Evolutionary conservation across 192 early-diverging fungal genomes (phyloP), one percentile per base, ranked within the genome.

Genomic region (Entrophospora sp.): DNA sequence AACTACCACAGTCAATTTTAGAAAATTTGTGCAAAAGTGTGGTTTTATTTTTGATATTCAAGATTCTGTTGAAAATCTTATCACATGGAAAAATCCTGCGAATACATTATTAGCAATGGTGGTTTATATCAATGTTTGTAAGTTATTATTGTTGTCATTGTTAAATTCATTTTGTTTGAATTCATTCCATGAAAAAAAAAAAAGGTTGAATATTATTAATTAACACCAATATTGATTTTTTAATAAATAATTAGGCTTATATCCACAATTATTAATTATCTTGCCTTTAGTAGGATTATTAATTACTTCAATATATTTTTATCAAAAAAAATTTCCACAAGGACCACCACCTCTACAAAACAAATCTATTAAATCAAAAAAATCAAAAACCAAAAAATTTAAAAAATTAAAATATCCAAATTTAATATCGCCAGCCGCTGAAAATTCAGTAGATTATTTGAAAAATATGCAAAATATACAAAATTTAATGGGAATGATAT

Each of bases 381-480:
- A n/a, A 63, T 68, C 27, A 67, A 40, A 8, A 58, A 70, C 13
- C 52, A 73, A 51, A 16, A 64, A 25, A 60, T 68, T 31, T 51
- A 52, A 5, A 61, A 53, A 28, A 69, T 69, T 13, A 53, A 55
- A 40, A 6, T 51, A 25, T 24, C 8, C 20, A 2, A 36, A 28
- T 55, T 36, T 35, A n/a, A n/a, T n/a, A n/a, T n/a, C n/a, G n/a
- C n/a, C n/a, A n/a, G n/a, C n/a, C n/a, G n/a, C n/a, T 13, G 64
- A 66, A 55, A 66, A 71, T 6, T 81, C 77, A 2, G 80, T 84
- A 20, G 83, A 89, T 58, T 88, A 87, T 68, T 67, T 81, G 18
- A 81, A 75, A 68, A 89, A 88, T 66, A 62, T 89, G 68, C 84
- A 84, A 56, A 85, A 89, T 66, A 81, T 90, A 32, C 89, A 91